Percentiles rank a stretch among this genome's conserved stretches.
Conservation (phyloP, 192 early-diverging fungal genomes). For the Backusella westeae region DNA sequence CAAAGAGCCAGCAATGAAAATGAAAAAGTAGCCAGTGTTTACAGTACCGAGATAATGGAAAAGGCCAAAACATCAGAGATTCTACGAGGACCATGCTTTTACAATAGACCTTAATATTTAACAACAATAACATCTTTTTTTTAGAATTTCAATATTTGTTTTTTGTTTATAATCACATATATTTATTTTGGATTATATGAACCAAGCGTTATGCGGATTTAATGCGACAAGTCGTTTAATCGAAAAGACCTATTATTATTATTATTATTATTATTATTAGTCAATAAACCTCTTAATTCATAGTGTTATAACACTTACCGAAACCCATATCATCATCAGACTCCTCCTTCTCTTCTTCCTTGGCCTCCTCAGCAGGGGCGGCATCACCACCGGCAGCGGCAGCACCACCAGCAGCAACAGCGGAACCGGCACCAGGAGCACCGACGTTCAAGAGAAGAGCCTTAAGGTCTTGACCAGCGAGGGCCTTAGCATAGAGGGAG, state of each 20-base stretch:
- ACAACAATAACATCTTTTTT: background rate
- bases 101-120: background rate
- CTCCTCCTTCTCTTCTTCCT: constrained; percentile 71
- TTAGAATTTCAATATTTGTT: background rate
- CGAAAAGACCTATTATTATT: constrained; percentile 46
- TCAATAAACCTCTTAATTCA: background rate
- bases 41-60: constrained; percentile 32
- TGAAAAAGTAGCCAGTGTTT: constrained; percentile 19
- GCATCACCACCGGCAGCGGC: constrained; percentile 34
- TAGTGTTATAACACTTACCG: constrained; percentile 49
- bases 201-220: constrained; percentile 1
- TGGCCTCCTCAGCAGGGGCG: constrained; percentile 44
- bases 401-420: constrained; percentile 32
- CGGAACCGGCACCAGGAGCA: constrained; percentile 50
- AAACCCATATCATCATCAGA: constrained; percentile 85
- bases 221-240: constrained; percentile 38
- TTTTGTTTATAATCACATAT: constrained; percentile 9
- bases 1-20: constrained; percentile 11
- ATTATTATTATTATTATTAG: constrained; percentile 10
- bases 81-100: constrained; percentile 8
- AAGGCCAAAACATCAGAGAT: constrained; percentile 14
- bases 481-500: constrained; percentile 96
- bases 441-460: constrained; percentile 90
- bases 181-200: background rate
- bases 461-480: constrained; percentile 87